Conservation (phyloP, 2,329 filamentous ascomycete species). For the Alternaria solani region DNA sequence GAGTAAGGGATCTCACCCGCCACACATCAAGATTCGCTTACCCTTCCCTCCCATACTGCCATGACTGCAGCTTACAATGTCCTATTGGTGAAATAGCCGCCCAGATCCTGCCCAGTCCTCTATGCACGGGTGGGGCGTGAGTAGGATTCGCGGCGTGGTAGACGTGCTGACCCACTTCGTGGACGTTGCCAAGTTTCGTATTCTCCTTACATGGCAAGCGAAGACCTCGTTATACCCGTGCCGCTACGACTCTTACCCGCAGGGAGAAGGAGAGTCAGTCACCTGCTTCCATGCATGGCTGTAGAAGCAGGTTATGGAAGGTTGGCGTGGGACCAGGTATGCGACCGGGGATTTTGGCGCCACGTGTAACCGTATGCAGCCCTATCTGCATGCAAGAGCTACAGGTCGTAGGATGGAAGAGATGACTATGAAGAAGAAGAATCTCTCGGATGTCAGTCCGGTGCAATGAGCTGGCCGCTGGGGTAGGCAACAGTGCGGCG, state of each 20-base stretch:
- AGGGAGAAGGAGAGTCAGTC: not conserved
- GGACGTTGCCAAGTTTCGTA: not conserved
- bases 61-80: not conserved
- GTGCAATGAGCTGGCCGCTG: not conserved
- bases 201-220: constrained; percentile 3
- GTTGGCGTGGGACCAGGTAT: not conserved
- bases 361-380: constrained; percentile 6
- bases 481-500: not conserved
- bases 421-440: not conserved
- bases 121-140: not conserved
- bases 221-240: not conserved
- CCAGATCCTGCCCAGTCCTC: not conserved
- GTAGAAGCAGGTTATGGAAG: not conserved
- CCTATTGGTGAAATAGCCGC: not conserved
- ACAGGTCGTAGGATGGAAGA: not conserved
- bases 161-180: not conserved
- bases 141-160: not conserved
- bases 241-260: not conserved
- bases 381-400: constrained; percentile 6
- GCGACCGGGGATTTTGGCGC: constrained; percentile 1
- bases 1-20: not conserved
- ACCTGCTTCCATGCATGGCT: not conserved
- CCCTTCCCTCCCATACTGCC: not conserved
- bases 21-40: not conserved
- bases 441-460: not conserved